A percentile compares a stretch with the other conserved stretches of the same genome.
Conservation (phyloP, 257 asterid species). For the Salvia rosmarinus region DNA sequence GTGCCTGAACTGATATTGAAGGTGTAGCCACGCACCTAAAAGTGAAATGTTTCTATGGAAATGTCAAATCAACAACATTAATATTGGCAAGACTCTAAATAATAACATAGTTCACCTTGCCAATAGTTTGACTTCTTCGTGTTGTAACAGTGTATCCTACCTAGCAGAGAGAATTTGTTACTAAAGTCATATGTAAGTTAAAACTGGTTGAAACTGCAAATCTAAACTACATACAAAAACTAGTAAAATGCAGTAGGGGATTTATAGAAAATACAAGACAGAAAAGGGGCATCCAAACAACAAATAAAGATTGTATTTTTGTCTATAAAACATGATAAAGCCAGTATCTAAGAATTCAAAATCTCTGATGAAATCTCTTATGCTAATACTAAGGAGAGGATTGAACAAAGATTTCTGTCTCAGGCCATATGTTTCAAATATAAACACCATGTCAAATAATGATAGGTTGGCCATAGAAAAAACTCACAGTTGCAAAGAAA, state of each 20-base stretch:
- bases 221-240: too few relatives aligned
- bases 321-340: background rate
- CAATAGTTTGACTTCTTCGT: slow-evolving; percentile 55
- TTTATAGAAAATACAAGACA: background rate
- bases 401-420: too few relatives aligned
- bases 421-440: background rate
- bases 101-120: slow-evolving; percentile 50
- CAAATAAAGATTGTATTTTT: too few relatives aligned
- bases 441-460: background rate
- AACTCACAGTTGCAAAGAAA: too few relatives aligned
- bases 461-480: too few relatives aligned
- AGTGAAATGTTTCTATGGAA: slow-evolving; percentile 12
- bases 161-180: too few relatives aligned
- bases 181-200: too few relatives aligned
- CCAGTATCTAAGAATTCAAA: background rate
- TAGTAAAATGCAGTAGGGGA: background rate
- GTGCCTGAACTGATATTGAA: slow-evolving; percentile 63
- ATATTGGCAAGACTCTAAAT: background rate
- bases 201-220: too few relatives aligned
- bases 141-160: too few relatives aligned
- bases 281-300: slow-evolving; percentile 3
- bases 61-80: slow-evolving; percentile 16
- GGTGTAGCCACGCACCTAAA: slow-evolving; percentile 70
- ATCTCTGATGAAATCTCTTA: background rate
- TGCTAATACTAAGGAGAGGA: background rate